phyloP scores from a whole-genome alignment of 805 yeast species.

The Metschnikowia baotianmanensis region DNA sequence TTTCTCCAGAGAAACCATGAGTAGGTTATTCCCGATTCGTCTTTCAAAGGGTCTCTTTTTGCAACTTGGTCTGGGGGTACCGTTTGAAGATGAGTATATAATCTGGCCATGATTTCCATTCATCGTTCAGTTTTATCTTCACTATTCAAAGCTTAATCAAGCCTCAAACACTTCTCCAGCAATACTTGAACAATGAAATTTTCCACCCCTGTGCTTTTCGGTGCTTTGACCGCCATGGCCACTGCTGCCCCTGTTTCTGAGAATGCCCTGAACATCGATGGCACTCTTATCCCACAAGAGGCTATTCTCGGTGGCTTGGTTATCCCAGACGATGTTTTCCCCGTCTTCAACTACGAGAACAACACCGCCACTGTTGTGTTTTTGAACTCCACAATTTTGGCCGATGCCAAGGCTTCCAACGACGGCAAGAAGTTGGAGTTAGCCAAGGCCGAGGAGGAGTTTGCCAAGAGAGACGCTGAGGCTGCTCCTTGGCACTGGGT shows the following conservation, averaged over 20 bases:
- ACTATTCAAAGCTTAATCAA: constrained; percentile 1
- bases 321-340: constrained; percentile 14
- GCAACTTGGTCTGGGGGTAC: background rate
- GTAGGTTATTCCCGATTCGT: constrained; percentile 6
- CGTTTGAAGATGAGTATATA: background rate
- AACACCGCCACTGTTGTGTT: constrained; percentile 13
- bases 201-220: constrained; percentile 14
- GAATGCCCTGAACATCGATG: constrained; percentile 2
- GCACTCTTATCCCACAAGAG: constrained; percentile 14
- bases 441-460: constrained; percentile 7
- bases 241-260: constrained; percentile 15
- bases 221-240: constrained; percentile 13
- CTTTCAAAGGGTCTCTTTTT: constrained; percentile 10
- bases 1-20: background rate
- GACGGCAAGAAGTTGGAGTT: constrained; percentile 8
- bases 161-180: background rate
- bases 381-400: constrained; percentile 19
- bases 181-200: constrained; percentile 14
- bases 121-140: background rate
- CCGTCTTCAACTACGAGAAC: constrained; percentile 13
- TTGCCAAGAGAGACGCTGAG: constrained; percentile 19
- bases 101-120: background rate
- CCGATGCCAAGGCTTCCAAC: constrained; percentile 12
- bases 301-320: constrained; percentile 15
- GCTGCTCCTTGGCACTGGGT: constrained; percentile 15